Percentiles rank a stretch among this genome's conserved stretches.
Evolutionary conservation across 2,329 filamentous ascomycete species (phyloP).

Genomic region (Aspergillus quadricinctus): DNA sequence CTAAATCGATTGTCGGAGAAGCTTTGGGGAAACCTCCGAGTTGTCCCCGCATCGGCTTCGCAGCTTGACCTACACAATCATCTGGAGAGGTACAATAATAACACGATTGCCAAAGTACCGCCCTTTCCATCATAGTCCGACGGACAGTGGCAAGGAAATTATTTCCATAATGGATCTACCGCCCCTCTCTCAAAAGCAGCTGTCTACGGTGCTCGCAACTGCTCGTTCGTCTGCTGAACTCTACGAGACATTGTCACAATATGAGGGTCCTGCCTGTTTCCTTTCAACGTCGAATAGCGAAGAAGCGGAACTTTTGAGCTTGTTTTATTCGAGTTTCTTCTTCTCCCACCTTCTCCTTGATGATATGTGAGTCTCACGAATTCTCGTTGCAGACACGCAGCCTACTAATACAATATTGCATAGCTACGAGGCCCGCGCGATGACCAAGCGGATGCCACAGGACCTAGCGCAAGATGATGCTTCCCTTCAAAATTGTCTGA

Average conservation of each 20-base stretch:
- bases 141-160: background rate
- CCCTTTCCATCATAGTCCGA: background rate
- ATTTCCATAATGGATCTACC: constrained; percentile 24
- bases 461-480: constrained; percentile 25
- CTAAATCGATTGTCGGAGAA: constrained; percentile 1
- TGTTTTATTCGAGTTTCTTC: constrained; percentile 38
- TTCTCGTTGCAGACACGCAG: background rate
- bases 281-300: constrained; percentile 19
- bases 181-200: constrained; percentile 26
- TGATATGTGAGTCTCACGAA: constrained; percentile 31
- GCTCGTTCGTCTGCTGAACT: constrained; percentile 30
- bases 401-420: constrained; percentile 3
- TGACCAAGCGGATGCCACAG: constrained; percentile 34
- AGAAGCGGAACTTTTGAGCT: constrained; percentile 28
- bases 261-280: constrained; percentile 33
- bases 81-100: background rate
- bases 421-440: constrained; percentile 38
- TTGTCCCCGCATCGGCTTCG: constrained; percentile 27
- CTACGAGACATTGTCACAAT: constrained; percentile 30
- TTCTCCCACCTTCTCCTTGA: constrained; percentile 37
- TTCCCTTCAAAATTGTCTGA: constrained; percentile 33
- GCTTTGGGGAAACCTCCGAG: constrained; percentile 25
- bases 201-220: constrained; percentile 25
- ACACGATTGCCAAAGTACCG: background rate
- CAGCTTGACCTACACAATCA: background rate